Percentiles rank a stretch among this genome's conserved stretches.
Evolutionary conservation across 1,284 basidiomycete genomes (phyloP).

Genomic region (Melampsora larici-populina): DNA sequence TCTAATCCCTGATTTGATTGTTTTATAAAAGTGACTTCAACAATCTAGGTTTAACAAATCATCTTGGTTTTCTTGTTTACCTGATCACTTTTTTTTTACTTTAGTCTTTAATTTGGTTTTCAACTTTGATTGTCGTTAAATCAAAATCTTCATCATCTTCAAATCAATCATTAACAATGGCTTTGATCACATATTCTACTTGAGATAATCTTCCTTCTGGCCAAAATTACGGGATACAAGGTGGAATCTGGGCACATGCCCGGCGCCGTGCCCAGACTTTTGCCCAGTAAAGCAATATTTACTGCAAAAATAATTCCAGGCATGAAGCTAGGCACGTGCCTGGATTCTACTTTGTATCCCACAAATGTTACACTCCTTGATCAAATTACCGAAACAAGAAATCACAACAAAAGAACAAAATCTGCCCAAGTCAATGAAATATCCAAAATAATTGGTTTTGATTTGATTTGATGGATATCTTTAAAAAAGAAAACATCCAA

Average conservation of each 20-base stretch:
- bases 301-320: too few relatives aligned
- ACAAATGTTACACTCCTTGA: constrained; percentile 98
- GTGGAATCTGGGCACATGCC: too few relatives aligned
- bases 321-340: too few relatives aligned
- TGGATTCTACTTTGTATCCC: too few relatives aligned
- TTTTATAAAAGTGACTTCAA: neutral
- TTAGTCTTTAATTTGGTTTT: neutral
- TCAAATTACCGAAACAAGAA: constrained; percentile 59
- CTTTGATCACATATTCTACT: constrained; percentile 99
- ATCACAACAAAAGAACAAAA: neutral
- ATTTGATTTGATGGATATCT: neutral
- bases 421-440: neutral
- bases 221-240: too few relatives aligned
- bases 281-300: too few relatives aligned
- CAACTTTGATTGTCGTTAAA: neutral
- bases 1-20: neutral
- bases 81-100: neutral
- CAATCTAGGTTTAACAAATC: neutral
- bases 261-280: too few relatives aligned
- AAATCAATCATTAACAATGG: constrained; percentile 59
- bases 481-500: neutral
- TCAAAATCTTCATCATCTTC: neutral
- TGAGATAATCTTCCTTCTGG: constrained; percentile 93
- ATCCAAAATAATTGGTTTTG: too few relatives aligned
- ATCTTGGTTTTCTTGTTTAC: neutral